Evolutionary conservation across 352 stramenopile species (phyloP), one percentile per base, ranked within the genome.

Genomic region (Globisporangium iwayamae): DNA sequence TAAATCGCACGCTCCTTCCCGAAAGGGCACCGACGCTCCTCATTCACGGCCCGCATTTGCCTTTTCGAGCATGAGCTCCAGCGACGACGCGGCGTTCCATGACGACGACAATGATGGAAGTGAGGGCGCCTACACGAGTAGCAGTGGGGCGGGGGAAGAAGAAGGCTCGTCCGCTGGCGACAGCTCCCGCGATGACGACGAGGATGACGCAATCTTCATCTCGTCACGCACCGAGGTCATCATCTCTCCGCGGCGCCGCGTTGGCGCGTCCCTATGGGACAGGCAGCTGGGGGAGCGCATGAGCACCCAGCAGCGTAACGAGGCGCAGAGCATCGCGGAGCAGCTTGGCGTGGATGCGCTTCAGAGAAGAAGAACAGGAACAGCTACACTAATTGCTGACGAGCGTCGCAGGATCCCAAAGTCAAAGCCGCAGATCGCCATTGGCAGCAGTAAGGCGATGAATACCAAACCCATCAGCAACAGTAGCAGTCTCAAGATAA

Each of bases 141-240:
- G 39, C 50, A 34, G 50, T 30, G 20, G 25, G 5, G 38, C 41
- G 6, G 52, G 10, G 0, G 28, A 25, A 34, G 51, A 30, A 32
- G 32, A 30, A 41, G 56, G 18, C 30, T 32, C 56, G n/a, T 46
- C 46, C 47, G n/a, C 25, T 11, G 43, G n/a, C 0, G n/a, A 45
- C 25, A 62, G 28, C 8, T 16, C 51, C 36, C 58, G 7, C 11
- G 75, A 65, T 2, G 68, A 79, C 30, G 75, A 65, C 3, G 68
- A 79, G 25, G 73, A 81, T 20, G 72, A 85, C 52, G 72, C 80
- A 56, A 77, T 88, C 38, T 69, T 88, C 60, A 87, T 88, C 58
- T 80, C 76, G 45, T 79, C 78, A 34, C 81, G 71, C 65, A 88
- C 78, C 54, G 66, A 73, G 34, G 85, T 87, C 56, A 63, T 90